Base-by-base conservation (phyloP, 2,329 filamentous ascomycete species). In the Teratosphaeria zuluensis region DNA sequence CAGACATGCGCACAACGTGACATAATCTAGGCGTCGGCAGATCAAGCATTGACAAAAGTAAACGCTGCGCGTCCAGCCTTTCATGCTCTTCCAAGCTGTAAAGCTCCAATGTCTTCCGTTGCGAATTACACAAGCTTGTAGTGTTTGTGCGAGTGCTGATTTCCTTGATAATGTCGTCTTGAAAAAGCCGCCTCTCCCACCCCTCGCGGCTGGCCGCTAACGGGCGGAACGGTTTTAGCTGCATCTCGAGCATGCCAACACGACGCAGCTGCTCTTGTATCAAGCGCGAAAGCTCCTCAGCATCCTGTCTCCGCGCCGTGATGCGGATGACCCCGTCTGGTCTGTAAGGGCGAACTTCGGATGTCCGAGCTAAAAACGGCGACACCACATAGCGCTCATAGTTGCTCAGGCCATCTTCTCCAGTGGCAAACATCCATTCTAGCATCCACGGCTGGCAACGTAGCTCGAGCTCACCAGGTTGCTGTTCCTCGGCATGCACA, bases 381-480 rank as follows among this genome's bases (percentile, higher is more conserved):
- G 69, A 62, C 1, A 61, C 54, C 28, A 71, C 59, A 11, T 67
- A 42, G 30, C 54, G 57, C 24, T 66, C 56, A 9, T 65, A 62
- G 48, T 61, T 60, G 14, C 61, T 58, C 53, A 31, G 52, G 19
- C 56, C 58, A 16, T 61, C 54, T 6, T 56, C 54, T 11, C 54
- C 56, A 4, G 64, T 4, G 42, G 68, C 65, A 51, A 71, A 71
- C 11, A 70, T 58, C 55, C 66, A 59, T 12, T 62, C 59, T 9
- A 68, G 24, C 58, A 69, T 66, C 68, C 69, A 71, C 42, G 62
- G 58, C 57, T 63, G 54, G 28, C 69, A 53, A 11, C 62, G 55
- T 14, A 71, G 53, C 58, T 69, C 67, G 7, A 70, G 53, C 58
- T 70, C 68, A 6, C 69, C 68, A 35, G 66, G 24, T 31, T 62